Evolutionary conservation across 176 grass and related monocot species (phyloP), one percentile per base, ranked within the genome.

Genomic region (Elymus sibiricus): DNA sequence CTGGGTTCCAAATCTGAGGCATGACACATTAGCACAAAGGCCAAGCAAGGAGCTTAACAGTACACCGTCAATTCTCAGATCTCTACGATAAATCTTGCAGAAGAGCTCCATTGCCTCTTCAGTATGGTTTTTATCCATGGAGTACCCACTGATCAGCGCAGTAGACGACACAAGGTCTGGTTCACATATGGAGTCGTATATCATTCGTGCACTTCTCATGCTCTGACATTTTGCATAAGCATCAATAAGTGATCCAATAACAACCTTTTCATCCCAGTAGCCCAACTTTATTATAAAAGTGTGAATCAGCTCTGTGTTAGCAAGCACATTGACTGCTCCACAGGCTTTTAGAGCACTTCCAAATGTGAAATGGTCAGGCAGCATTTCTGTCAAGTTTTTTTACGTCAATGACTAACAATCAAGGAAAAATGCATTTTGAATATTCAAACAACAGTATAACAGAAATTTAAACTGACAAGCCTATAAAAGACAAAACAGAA

Each of bases 361-460:
- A 90, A 93, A 90, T 22, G 92, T 97, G 70, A 95, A 91, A 81
- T 90, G 90, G 70, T 97, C 95, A 40, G 92, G 95, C 14, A 38
- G 24, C 55, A 91, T 85, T 15, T 47, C 95, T 97, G 88, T 91
- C 31, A 39, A 79, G 46, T 35, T 70, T 61, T 29, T 78, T 60
- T 42, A 76, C 76, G 15, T 26, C 21, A 72, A 28, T 76, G 73
- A 55, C 37, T 90, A 27, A 9, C 29, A 77, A 74, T 13, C 22
- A 72, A 80, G 26, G 19, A 64, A 84, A 46, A 46, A 35, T 17
- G 44, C 26, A 68, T 5, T 75, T 64, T 34, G 0, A 27, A 75
- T 6, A 5, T 42, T 32, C 11, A 79, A 31, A 64, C 10, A 31
- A 21, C 11, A 56, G 16, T 8, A 78, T 17, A 19, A 49, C 25